Evolutionary conservation across 495 filamentous ascomycete species (phyloP).

Genomic region (Hypoxylon trugodes): DNA sequence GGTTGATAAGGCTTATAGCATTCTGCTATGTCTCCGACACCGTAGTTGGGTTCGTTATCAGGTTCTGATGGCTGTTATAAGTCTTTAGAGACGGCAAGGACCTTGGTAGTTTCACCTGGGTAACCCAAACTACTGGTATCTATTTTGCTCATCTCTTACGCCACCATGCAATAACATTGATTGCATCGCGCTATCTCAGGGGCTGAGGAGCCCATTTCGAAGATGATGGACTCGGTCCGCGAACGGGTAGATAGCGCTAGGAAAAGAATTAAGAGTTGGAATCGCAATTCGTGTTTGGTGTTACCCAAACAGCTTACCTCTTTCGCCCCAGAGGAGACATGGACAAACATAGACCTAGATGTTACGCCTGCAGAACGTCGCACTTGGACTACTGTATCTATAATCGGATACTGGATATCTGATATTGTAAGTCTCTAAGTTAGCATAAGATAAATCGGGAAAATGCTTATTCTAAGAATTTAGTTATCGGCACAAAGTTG

Average conservation of each 20-base stretch:
- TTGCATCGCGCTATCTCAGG: neutral
- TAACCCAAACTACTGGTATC: neutral
- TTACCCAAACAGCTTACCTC: neutral
- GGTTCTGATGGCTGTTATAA: no score
- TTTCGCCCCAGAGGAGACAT: neutral
- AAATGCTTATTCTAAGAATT: neutral
- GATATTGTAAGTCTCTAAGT: neutral
- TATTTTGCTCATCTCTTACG: neutral
- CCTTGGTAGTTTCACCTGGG: no score
- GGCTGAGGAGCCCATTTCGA: neutral
- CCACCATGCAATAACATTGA: neutral
- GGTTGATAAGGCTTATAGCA: neutral
- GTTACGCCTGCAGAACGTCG: neutral
- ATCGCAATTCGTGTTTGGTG: neutral
- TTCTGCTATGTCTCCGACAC: no score
- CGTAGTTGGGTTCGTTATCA: no score
- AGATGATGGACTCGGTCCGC: neutral
- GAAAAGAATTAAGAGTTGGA: neutral
- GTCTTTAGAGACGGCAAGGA: no score
- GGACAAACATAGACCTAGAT: neutral
- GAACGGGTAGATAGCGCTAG: neutral
- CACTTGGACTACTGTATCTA: neutral
- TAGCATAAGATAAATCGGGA: neutral
- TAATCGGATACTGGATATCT: neutral
- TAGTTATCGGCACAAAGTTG: neutral